phyloP scores from a whole-genome alignment of 805 yeast genomes.

The Candida mattraensis region DNA sequence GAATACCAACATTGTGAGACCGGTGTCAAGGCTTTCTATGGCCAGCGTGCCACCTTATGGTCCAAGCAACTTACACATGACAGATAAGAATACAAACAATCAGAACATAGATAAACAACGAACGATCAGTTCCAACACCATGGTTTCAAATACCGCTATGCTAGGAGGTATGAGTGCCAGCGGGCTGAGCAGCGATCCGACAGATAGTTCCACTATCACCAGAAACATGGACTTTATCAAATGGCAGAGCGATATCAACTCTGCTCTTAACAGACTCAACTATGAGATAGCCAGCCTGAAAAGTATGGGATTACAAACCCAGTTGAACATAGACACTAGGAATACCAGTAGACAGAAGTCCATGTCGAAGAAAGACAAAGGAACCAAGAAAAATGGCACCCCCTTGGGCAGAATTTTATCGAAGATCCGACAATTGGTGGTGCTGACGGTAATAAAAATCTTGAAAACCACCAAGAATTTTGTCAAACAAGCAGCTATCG shows the following conservation, averaged over 20 bases:
- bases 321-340: too few relatives aligned
- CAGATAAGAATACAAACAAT: conserved; percentile 2
- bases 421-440: conserved; percentile 9
- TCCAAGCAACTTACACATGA: conserved; percentile 3
- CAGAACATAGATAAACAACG: conserved; percentile 12
- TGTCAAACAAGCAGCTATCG: conserved; percentile 24
- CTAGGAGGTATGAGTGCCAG: conserved; percentile 9
- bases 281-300: conserved; percentile 36
- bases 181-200: conserved; percentile 13
- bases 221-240: conserved; percentile 42
- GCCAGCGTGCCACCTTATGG: conserved; percentile 14
- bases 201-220: conserved; percentile 12
- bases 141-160: conserved; percentile 14
- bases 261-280: conserved; percentile 44
- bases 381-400: conserved; percentile 4
- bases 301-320: conserved; percentile 17
- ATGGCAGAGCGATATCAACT: conserved; percentile 56
- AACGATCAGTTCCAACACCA: conserved; percentile 21
- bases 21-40: conserved; percentile 31
- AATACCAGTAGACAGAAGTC: too few relatives aligned
- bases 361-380: conserved; percentile 3
- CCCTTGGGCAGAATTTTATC: conserved; percentile 1
- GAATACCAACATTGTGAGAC: conserved; percentile 28
- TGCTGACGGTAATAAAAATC: conserved; percentile 8
- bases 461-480: conserved; percentile 12